phyloP scores from a whole-genome alignment of 2,329 filamentous ascomycete genomes.

The Phyllosticta paracitricarpa region DNA sequence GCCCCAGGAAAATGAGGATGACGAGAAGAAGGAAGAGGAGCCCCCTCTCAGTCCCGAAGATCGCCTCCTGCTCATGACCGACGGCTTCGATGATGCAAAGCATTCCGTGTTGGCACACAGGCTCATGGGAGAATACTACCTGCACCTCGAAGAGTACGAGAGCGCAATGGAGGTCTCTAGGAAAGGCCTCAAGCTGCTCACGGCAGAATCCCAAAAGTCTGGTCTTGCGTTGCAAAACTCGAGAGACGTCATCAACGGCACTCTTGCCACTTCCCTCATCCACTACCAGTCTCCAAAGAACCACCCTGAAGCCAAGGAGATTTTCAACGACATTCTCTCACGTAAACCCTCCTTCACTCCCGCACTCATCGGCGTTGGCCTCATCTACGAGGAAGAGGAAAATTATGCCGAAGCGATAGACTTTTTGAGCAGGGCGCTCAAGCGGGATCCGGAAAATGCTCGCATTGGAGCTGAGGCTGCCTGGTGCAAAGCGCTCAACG shows the following conservation, averaged over 20 bases:
- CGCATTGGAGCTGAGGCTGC: conserved; percentile 77
- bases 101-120: conserved; percentile 75
- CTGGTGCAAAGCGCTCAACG: conserved; percentile 81
- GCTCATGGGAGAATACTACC: conserved; percentile 72
- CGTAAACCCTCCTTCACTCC: conserved; percentile 67
- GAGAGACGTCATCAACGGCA: conserved; percentile 62
- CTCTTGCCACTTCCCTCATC: conserved; percentile 78
- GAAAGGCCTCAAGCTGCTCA: conserved; percentile 55
- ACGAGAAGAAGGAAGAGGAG: conserved; percentile 36
- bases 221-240: conserved; percentile 52
- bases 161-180: conserved; percentile 70
- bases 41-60: conserved; percentile 61
- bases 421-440: conserved; percentile 67
- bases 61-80: conserved; percentile 67
- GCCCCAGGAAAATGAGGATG: conserved; percentile 15
- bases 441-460: conserved; percentile 63
- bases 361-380: conserved; percentile 78
- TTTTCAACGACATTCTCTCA: conserved; percentile 74
- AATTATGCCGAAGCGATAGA: conserved; percentile 73
- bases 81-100: conserved; percentile 37
- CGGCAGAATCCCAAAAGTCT: conserved; percentile 52
- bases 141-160: conserved; percentile 76
- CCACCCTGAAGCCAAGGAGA: conserved; percentile 74
- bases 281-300: conserved; percentile 84
- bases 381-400: conserved; percentile 89